Evolutionary conservation across 306 rosid species (phyloP).

Genomic region (Trifolium fragiferum): DNA sequence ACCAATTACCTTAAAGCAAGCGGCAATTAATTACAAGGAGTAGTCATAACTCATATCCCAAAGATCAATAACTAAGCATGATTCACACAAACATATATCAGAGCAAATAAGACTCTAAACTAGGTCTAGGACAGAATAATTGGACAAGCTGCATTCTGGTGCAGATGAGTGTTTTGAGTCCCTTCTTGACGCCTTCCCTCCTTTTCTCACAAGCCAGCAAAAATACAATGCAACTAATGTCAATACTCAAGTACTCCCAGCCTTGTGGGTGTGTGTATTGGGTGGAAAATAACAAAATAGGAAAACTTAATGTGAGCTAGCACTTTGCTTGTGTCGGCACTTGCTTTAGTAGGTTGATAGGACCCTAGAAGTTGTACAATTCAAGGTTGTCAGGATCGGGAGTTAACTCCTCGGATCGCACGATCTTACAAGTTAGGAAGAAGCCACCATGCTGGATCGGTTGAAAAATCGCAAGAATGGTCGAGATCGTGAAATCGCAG

Average conservation of each 20-base stretch:
- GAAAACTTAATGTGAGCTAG: constrained; percentile 8
- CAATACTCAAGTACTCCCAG: constrained; percentile 30
- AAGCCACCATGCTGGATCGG: too few relatives aligned
- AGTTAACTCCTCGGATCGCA: too few relatives aligned
- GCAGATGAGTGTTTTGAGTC: constrained; percentile 21
- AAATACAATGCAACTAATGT: constrained; percentile 7
- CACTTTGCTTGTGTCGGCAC: not conserved
- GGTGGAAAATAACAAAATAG: not conserved
- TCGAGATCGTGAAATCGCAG: too few relatives aligned
- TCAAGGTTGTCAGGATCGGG: too few relatives aligned
- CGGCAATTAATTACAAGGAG: constrained; percentile 36
- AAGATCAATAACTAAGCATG: constrained; percentile 33
- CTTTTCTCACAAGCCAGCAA: constrained; percentile 10
- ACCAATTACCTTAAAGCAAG: constrained; percentile 77
- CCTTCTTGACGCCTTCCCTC: constrained; percentile 2
- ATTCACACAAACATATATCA: constrained; percentile 17
- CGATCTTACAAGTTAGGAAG: too few relatives aligned
- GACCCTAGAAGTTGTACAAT: constrained; percentile 2
- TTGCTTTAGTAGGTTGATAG: constrained; percentile 2
- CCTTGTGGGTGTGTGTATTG: not conserved
- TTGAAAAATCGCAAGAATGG: too few relatives aligned
- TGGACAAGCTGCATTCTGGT: constrained; percentile 20
- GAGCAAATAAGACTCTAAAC: constrained; percentile 22
- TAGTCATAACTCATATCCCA: constrained; percentile 33
- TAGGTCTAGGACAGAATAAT: constrained; percentile 32